Evolutionary conservation across 2,329 filamentous ascomycete genomes (phyloP).

Genomic region (Fusarium pseudonygamai): DNA sequence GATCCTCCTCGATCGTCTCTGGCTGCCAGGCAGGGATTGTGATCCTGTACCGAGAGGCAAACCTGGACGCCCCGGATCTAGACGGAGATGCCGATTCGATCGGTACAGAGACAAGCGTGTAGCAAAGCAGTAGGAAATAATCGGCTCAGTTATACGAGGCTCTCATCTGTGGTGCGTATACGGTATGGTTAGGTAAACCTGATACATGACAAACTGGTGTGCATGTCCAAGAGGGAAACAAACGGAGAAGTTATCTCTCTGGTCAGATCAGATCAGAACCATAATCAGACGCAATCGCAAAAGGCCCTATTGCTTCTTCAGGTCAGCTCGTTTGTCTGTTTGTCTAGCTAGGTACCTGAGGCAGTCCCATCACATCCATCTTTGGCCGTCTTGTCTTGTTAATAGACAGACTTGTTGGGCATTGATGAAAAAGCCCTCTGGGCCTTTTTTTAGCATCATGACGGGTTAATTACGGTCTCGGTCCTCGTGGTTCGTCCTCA

Average conservation of each 20-base stretch:
- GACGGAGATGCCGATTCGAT: constrained; percentile 30
- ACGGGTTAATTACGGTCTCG: constrained; percentile 35
- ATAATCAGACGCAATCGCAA: neutral
- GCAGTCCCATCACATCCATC: constrained; percentile 1
- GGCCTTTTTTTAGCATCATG: constrained; percentile 37
- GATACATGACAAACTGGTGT: neutral
- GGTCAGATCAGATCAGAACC: neutral
- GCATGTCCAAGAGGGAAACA: neutral
- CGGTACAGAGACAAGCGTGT: neutral
- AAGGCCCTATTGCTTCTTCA: constrained; percentile 7
- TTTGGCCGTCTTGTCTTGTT: constrained; percentile 2
- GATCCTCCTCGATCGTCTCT: neutral
- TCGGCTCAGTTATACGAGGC: constrained; percentile 30
- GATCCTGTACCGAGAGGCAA: neutral
- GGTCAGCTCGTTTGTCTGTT: neutral
- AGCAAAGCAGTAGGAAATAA: neutral
- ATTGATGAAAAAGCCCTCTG: neutral
- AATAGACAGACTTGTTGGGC: neutral
- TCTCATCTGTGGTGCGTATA: constrained; percentile 11
- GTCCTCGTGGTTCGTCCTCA: constrained; percentile 25
- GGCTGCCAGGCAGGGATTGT: neutral
- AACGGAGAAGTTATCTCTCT: neutral
- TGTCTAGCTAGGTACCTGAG: constrained; percentile 8
- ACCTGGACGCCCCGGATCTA: constrained; percentile 3
- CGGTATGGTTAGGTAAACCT: neutral